Conservation (phyloP, 2,329 filamentous ascomycete species). For the Verticillium nubilum region DNA sequence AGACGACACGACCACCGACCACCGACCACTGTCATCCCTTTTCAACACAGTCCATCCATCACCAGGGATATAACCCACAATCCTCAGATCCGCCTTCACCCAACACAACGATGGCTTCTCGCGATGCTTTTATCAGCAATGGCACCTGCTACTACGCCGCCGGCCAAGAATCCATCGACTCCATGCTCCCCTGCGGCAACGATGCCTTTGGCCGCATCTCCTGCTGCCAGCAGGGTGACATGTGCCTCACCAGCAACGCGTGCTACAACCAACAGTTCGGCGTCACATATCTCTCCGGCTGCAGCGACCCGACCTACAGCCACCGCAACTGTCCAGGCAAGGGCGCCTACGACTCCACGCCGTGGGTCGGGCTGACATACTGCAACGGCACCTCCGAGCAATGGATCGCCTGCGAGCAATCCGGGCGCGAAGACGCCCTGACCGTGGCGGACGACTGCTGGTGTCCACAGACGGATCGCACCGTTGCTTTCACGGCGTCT, state of each 20-base stretch:
- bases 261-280: constrained; percentile 13
- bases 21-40: not conserved
- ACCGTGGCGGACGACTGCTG: constrained; percentile 19
- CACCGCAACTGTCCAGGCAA: constrained; percentile 28
- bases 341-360: constrained; percentile 10
- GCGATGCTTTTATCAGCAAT: constrained; percentile 22
- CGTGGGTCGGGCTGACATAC: constrained; percentile 28
- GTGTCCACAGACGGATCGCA: constrained; percentile 21
- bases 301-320: constrained; percentile 25
- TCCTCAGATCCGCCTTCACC: too few relatives aligned
- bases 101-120: not conserved
- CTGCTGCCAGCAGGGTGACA: constrained; percentile 25
- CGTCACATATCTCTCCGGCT: constrained; percentile 31
- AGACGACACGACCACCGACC: too few relatives aligned
- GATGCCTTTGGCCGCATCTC: constrained; percentile 20
- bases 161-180: constrained; percentile 4
- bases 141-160: constrained; percentile 24
- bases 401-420: constrained; percentile 26
- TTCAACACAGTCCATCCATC: not conserved
- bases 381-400: constrained; percentile 24
- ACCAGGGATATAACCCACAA: too few relatives aligned
- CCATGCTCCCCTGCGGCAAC: constrained; percentile 28
- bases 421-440: constrained; percentile 13
- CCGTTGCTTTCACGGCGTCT: constrained; percentile 16
- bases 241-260: constrained; percentile 22